phyloP scores from a whole-genome alignment of 352 stramenopile genomes.

The Nothophytophthora sp. region DNA sequence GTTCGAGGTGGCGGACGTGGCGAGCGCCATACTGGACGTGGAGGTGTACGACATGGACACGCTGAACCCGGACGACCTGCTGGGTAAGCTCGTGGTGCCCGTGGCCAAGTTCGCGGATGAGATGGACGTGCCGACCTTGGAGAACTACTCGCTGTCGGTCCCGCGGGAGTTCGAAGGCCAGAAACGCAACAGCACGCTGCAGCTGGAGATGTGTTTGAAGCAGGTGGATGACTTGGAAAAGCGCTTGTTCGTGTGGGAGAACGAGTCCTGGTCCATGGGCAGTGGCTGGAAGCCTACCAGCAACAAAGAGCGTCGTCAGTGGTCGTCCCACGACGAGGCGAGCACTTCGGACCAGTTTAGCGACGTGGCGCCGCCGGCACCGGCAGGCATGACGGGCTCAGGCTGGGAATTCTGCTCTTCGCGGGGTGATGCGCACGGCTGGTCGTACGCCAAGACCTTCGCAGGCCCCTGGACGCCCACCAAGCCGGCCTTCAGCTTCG shows the following conservation, averaged over 20 bases:
- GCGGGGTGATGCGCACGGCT: constrained; percentile 55
- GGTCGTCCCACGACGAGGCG: constrained; percentile 52
- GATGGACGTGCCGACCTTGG: constrained; percentile 41
- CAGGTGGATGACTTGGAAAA: constrained; percentile 35
- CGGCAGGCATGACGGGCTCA: constrained; percentile 32
- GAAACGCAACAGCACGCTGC: constrained; percentile 48
- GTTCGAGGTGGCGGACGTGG: constrained; percentile 48
- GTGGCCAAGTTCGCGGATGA: constrained; percentile 48
- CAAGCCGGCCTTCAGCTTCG: constrained; percentile 55
- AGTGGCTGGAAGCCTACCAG: constrained; percentile 51
- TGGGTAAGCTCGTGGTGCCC: constrained; percentile 54
- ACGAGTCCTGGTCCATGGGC: constrained; percentile 56
- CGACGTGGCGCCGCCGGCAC: constrained; percentile 39
- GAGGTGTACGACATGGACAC: constrained; percentile 72
- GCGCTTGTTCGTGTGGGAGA: constrained; percentile 60
- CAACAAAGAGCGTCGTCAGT: constrained; percentile 47
- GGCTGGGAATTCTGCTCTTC: constrained; percentile 59
- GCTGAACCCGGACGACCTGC: constrained; percentile 63
- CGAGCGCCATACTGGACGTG: constrained; percentile 47
- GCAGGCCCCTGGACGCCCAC: constrained; percentile 54
- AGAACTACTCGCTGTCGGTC: constrained; percentile 56
- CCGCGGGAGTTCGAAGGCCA: constrained; percentile 40
- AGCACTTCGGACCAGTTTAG: constrained; percentile 47
- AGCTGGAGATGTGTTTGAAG: constrained; percentile 55
- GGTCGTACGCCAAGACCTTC: constrained; percentile 70